phyloP scores from a whole-genome alignment of 129 eudicot genomes.

The Heracleum sosnowskyi region DNA sequence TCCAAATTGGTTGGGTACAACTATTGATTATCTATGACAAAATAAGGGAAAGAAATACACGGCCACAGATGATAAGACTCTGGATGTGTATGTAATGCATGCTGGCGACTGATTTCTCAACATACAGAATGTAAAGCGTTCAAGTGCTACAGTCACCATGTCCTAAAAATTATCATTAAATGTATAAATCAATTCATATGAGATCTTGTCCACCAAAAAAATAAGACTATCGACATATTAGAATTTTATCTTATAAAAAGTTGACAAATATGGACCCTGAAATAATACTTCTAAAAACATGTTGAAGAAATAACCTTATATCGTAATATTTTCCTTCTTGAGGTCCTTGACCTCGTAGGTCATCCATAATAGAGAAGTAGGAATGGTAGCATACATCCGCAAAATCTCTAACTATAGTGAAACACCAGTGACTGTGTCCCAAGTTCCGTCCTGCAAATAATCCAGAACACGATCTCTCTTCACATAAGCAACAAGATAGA shows the following conservation, averaged over 20 bases:
- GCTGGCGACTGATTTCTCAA: neutral
- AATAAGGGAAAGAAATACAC: neutral
- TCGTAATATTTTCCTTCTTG: slow-evolving; percentile 56
- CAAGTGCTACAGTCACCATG: neutral
- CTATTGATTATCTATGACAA: neutral
- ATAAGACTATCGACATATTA: neutral
- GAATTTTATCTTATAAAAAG: neutral
- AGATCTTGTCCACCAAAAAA: neutral
- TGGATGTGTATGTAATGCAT: neutral
- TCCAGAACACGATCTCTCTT: neutral
- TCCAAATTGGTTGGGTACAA: neutral
- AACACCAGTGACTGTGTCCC: slow-evolving; percentile 56
- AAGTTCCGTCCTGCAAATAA: slow-evolving; percentile 67
- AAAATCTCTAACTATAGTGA: slow-evolving; percentile 67
- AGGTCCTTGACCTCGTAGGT: slow-evolving; percentile 55
- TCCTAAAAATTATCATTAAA: neutral
- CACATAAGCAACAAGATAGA: neutral
- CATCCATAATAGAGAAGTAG: slow-evolving; percentile 76
- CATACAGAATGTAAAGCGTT: neutral
- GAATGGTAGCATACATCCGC: slow-evolving; percentile 66
- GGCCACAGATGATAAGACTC: neutral
- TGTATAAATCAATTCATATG: neutral
- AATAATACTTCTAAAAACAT: neutral
- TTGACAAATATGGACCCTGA: neutral
- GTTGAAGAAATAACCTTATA: slow-evolving; percentile 44